phyloP scores from a whole-genome alignment of 257 asterid species.

The Solanum sejunctum region DNA sequence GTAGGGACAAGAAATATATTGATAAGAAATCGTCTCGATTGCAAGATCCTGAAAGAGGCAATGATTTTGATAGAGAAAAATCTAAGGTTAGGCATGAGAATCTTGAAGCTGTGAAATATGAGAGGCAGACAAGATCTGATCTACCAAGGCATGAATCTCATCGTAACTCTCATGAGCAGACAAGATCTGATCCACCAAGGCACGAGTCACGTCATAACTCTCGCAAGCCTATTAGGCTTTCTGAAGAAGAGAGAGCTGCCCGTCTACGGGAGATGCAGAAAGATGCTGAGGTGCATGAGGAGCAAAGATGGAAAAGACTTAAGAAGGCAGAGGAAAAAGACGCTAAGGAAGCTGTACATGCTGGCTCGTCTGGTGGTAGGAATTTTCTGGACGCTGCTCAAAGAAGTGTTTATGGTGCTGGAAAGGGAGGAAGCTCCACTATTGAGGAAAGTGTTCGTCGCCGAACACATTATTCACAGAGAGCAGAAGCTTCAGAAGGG shows the following conservation, averaged over 20 bases:
- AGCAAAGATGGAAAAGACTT: slow-evolving; percentile 80
- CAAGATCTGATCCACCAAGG: slow-evolving; percentile 29
- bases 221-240: slow-evolving; percentile 36
- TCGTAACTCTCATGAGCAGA: slow-evolving; percentile 17
- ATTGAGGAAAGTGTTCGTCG: slow-evolving; percentile 97
- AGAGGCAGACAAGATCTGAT: neutral
- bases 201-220: slow-evolving; percentile 22
- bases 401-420: slow-evolving; percentile 79
- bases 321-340: slow-evolving; percentile 82
- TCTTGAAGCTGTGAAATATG: slow-evolving; percentile 10
- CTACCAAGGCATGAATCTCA: slow-evolving; percentile 24
- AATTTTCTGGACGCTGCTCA: slow-evolving; percentile 76
- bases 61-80: neutral
- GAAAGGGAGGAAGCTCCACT: slow-evolving; percentile 85
- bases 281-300: slow-evolving; percentile 88
- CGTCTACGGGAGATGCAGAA: slow-evolving; percentile 82
- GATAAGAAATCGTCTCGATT: neutral
- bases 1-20: slow-evolving; percentile 14
- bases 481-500: slow-evolving; percentile 44
- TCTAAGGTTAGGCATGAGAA: slow-evolving; percentile 1
- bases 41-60: neutral
- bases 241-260: slow-evolving; percentile 93
- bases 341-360: slow-evolving; percentile 47
- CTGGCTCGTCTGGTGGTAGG: slow-evolving; percentile 36
- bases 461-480: slow-evolving; percentile 65